Evolutionary conservation across 2,329 filamentous ascomycete genomes (phyloP), one percentile per base, ranked within the genome.

Genomic region (Nannizziopsis arthrosporioides): DNA sequence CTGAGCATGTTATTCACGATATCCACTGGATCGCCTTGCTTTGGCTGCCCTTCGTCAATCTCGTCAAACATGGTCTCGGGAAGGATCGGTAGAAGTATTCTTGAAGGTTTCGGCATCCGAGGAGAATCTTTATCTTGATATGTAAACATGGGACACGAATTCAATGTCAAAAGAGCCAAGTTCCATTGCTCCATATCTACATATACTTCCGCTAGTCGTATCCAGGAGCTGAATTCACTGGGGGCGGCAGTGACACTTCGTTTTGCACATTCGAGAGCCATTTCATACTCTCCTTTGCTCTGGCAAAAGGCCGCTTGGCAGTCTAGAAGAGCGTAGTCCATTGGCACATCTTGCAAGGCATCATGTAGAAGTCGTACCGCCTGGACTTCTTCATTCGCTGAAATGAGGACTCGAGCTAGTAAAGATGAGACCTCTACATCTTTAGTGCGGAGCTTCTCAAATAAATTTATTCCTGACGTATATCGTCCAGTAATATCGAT

Each of bases 131-230:
- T 96, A 68, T 98, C 92, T 67, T 96, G 92, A 66, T 98, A 96
- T 5, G 92, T 98, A 66, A 98, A 98, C 92, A 98, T 98, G 7
- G 92, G 92, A 65, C 92, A 98, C 14, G 92, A 98, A 69, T 98
- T 98, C 45, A 98, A 75, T 3, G 92, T 96, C 4, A 94, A 81
- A 18, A 98, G 76, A 0, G 92, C 92, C 56, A 96, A 80, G 61
- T 96, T 92, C 88, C 92, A 98, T 62, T 94, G 86, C 63, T 98
- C 92, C 68, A 94, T 79, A 43, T 83, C 79, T 48, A 96, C 85
- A 58, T 98, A 98, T 30, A 96, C 84, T 63, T 96, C 87, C 2
- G 89, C 89, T 54, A 98, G 69, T 49, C 89, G 77, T 49, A 92
- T 90, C 92, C 92, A 98, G 0, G 92, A 96, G 47, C 86, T 85